Conservation (phyloP, 208 protist genomes). For the Leishmania amazonensis region DNA sequence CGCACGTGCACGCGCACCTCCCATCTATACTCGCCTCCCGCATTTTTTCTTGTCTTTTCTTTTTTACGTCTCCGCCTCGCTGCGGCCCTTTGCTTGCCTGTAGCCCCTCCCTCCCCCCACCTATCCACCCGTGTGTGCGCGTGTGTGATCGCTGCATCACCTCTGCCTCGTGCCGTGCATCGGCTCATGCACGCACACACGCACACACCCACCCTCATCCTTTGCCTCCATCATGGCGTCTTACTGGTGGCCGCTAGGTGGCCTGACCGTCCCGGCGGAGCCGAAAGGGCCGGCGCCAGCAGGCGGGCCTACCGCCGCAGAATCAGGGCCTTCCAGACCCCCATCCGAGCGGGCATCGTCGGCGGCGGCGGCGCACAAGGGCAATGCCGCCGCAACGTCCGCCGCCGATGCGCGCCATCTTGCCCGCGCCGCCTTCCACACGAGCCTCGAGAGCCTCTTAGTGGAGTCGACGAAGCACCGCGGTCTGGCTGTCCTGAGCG, state of each 20-base stretch:
- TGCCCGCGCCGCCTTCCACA: conserved; percentile 42
- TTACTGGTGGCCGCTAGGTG: conserved; percentile 31
- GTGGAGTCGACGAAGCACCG: conserved; percentile 56
- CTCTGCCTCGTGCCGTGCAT: conserved; percentile 1
- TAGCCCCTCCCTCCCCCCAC: too few relatives aligned
- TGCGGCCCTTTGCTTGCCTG: too few relatives aligned
- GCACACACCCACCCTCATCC: background rate
- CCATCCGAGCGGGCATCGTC: background rate
- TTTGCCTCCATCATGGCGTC: conserved; percentile 19
- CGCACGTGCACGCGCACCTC: too few relatives aligned
- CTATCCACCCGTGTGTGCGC: too few relatives aligned
- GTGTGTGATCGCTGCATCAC: background rate
- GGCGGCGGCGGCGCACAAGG: background rate
- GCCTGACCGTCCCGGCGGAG: background rate
- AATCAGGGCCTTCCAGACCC: background rate
- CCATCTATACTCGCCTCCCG: background rate
- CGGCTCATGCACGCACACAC: background rate
- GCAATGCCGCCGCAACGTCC: background rate
- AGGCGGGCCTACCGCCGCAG: background rate
- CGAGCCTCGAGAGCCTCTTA: conserved; percentile 55
- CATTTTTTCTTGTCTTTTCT: background rate
- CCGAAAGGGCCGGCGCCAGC: background rate
- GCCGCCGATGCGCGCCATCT: conserved; percentile 19
- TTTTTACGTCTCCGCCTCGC: background rate
- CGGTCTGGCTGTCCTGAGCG: conserved; percentile 46